These are phyloP conservation scores for Aspergillus ochraceus DNA, from an alignment of 2,329 filamentous ascomycete genomes.

Conservation along the genomic window DNA sequence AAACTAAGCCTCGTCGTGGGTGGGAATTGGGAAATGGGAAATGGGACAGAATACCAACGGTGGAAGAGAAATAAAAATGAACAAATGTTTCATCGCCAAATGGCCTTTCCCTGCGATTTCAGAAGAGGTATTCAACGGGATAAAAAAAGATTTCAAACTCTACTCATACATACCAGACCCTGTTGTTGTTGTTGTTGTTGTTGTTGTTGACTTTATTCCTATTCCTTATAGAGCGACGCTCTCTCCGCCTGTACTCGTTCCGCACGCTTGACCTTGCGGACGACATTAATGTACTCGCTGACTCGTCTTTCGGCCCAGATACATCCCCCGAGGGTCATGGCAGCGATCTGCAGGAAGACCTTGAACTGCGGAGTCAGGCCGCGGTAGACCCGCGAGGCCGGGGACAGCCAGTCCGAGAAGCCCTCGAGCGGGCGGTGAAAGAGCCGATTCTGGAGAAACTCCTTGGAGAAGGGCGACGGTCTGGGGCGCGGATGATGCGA, in stretches of 20 bases:
- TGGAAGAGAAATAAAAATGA: background rate
- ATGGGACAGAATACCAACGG: background rate
- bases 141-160: background rate
- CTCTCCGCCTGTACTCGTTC: conserved; percentile 38
- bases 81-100: background rate
- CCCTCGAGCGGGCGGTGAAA: conserved; percentile 47
- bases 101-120: background rate
- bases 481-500: conserved; percentile 11
- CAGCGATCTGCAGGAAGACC: conserved; percentile 49
- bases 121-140: background rate
- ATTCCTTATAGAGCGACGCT: conserved; percentile 16
- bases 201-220: background rate
- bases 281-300: conserved; percentile 45
- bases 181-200: too few relatives aligned
- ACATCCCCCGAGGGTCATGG: conserved; percentile 50
- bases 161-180: background rate
- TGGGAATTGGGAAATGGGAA: background rate
- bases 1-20: background rate
- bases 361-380: conserved; percentile 52
- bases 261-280: conserved; percentile 43
- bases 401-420: conserved; percentile 50
- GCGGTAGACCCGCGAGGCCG: conserved; percentile 45
- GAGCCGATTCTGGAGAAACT: conserved; percentile 31
- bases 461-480: conserved; percentile 29
- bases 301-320: conserved; percentile 51